Percentiles rank a stretch among this genome's conserved stretches.
Conservation (phyloP, 495 filamentous ascomycete species). For the Xylaria nigripes region DNA sequence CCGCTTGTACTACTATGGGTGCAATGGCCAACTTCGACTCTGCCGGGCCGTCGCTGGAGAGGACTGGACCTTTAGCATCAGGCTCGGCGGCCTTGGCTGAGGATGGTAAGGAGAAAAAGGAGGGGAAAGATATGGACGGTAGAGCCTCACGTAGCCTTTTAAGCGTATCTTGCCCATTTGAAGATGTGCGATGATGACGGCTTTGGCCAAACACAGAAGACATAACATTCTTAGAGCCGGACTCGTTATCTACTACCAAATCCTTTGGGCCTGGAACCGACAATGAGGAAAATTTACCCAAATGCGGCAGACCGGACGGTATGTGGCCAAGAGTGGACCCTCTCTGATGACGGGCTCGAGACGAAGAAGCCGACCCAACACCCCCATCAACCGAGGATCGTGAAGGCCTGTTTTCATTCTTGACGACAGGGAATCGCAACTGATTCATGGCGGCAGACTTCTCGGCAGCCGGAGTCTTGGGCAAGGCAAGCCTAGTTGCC, state of each 20-base stretch:
- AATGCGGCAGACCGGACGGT: slow-evolving; percentile 16
- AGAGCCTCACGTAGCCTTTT: slow-evolving; percentile 41
- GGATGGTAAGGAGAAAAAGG: slow-evolving; percentile 37
- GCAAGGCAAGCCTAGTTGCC: slow-evolving; percentile 63
- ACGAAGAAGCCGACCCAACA: neutral
- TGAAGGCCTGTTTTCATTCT: slow-evolving; percentile 10
- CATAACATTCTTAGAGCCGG: slow-evolving; percentile 28
- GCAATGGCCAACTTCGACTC: slow-evolving; percentile 17
- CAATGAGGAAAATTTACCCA: slow-evolving; percentile 36
- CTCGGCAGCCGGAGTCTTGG: slow-evolving; percentile 65
- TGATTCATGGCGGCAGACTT: slow-evolving; percentile 60
- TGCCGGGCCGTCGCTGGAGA: slow-evolving; percentile 15
- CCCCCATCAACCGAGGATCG: neutral
- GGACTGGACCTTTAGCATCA: slow-evolving; percentile 11
- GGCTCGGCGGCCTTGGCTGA: slow-evolving; percentile 12
- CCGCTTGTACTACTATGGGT: slow-evolving; percentile 15
- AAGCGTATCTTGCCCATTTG: slow-evolving; percentile 37
- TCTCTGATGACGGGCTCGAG: slow-evolving; percentile 14
- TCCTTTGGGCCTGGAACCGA: slow-evolving; percentile 45
- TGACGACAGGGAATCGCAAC: slow-evolving; percentile 38
- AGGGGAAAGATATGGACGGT: slow-evolving; percentile 47
- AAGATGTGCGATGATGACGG: slow-evolving; percentile 31
- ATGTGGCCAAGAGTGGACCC: slow-evolving; percentile 27
- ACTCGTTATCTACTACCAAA: slow-evolving; percentile 28
- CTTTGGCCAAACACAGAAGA: slow-evolving; percentile 28